These are phyloP conservation scores for Lactarius pseudohatsudake DNA, from an alignment of 768 basidiomycete species.

Conservation along the genomic window DNA sequence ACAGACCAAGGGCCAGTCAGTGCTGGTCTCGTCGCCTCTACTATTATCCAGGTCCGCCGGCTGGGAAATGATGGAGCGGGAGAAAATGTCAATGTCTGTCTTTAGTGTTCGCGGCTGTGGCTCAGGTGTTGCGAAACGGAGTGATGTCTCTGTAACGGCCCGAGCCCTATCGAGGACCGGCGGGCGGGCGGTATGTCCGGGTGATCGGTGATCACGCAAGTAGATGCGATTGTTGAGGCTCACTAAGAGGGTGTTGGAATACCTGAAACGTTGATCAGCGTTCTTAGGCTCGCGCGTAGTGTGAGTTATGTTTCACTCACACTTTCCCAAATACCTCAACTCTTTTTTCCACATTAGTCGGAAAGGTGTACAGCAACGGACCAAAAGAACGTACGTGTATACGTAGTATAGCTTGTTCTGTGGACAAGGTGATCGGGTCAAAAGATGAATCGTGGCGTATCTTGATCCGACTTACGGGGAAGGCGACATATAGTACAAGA, in stretches of 20 bases:
- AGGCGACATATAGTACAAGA: not conserved
- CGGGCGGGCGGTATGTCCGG: not conserved
- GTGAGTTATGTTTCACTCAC: not conserved
- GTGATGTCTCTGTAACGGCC: not conserved
- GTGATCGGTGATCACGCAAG: not conserved
- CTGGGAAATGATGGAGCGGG: not conserved
- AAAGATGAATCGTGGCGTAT: not conserved
- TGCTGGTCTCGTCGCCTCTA: not conserved
- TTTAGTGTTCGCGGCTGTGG: not conserved
- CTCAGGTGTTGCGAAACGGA: not conserved
- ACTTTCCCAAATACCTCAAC: not conserved
- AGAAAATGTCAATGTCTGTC: not conserved
- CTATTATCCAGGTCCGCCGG: not conserved
- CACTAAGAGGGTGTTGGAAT: not conserved
- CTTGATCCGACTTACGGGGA: not conserved
- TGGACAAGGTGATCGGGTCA: not conserved
- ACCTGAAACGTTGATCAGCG: not conserved
- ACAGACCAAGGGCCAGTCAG: not conserved
- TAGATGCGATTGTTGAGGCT: not conserved
- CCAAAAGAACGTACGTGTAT: not conserved
- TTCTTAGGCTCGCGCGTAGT: not conserved
- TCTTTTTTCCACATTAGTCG: not conserved
- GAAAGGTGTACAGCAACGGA: not conserved
- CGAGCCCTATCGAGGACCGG: not conserved
- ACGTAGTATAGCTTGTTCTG: not conserved